These are phyloP conservation scores for Biancaea sappan DNA, from an alignment of 306 rosid genomes.

Conservation along the genomic window DNA sequence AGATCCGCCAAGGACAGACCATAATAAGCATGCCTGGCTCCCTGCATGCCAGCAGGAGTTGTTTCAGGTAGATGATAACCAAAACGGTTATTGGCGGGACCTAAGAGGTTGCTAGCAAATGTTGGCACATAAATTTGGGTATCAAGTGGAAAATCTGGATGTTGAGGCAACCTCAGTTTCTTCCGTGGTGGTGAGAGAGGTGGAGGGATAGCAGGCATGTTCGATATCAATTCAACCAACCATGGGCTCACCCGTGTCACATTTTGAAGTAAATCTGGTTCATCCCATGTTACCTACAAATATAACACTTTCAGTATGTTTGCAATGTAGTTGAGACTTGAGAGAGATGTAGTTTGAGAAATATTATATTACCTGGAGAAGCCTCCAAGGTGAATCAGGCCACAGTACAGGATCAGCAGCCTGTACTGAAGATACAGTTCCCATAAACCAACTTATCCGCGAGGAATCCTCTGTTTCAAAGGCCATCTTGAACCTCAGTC, in stretches of 20 bases:
- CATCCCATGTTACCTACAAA: slow-evolving; percentile 92
- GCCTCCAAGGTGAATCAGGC: slow-evolving; percentile 97
- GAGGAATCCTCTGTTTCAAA: slow-evolving; percentile 92
- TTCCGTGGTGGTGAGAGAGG: slow-evolving; percentile 84
- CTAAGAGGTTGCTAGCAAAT: slow-evolving; percentile 60
- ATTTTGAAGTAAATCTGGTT: slow-evolving; percentile 87
- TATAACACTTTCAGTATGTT: neutral
- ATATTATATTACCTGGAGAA: slow-evolving; percentile 67
- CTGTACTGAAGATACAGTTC: slow-evolving; percentile 80
- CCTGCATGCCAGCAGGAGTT: slow-evolving; percentile 99
- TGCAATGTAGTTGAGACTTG: neutral
- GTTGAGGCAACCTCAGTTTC: slow-evolving; percentile 70
- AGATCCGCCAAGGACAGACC: slow-evolving; percentile 73
- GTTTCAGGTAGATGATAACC: slow-evolving; percentile 72
- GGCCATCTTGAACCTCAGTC: slow-evolving; percentile 96
- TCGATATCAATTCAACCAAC: slow-evolving; percentile 85
- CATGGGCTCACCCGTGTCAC: slow-evolving; percentile 93
- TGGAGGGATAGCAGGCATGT: slow-evolving; percentile 71
- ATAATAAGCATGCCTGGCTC: slow-evolving; percentile 99
- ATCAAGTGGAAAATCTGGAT: slow-evolving; percentile 68
- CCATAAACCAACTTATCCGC: slow-evolving; percentile 83
- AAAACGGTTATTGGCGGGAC: slow-evolving; percentile 60
- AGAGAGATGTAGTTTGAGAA: neutral
- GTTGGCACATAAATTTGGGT: slow-evolving; percentile 60
- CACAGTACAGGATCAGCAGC: slow-evolving; percentile 74